Evolutionary conservation across 371 early-diverging fungal species (phyloP), one percentile per base, ranked within the genome.

Genomic region (Fennellomyces sp.): DNA sequence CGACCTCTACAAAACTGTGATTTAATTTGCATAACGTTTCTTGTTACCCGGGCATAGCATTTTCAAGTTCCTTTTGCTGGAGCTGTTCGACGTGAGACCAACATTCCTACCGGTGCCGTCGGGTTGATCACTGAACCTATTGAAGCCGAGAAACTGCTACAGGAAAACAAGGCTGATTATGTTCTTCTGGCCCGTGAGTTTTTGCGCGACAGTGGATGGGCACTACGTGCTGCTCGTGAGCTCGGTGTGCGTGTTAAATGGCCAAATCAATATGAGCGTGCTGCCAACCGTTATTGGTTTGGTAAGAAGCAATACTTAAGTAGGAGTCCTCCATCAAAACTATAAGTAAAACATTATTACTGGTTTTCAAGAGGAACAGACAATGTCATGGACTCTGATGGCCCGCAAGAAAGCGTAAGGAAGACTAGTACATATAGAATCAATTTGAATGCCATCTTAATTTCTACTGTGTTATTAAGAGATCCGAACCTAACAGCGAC

Each of bases 1-100:
- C n/a, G n/a, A n/a, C n/a, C n/a, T n/a, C n/a, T n/a, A n/a, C n/a
- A n/a, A n/a, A n/a, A n/a, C n/a, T n/a, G n/a, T n/a, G n/a, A n/a
- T n/a, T n/a, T n/a, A n/a, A n/a, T n/a, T n/a, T n/a, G n/a, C n/a
- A n/a, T n/a, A n/a, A n/a, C n/a, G n/a, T n/a, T n/a, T n/a, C n/a
- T n/a, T n/a, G n/a, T n/a, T n/a, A n/a, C n/a, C n/a, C n/a, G n/a
- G n/a, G n/a, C 21, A 11, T 49, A 58, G 58, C 59, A 59, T 1
- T 94, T 84, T 73, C 94, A 94, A 70, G 91, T 93, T 4, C 89
- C 88, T 8, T 88, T 88, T 67, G 84, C 91, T 3, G 77, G 78
- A 29, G 63, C 68, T 0, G 64, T 95, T 61, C 82, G 82, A 61
- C 64, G 82, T 36, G 80, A 82, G 0, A 83, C 85, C 4, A 86